phyloP scores from a whole-genome alignment of 2,329 filamentous ascomycete species.

The Fusarium sp. region DNA sequence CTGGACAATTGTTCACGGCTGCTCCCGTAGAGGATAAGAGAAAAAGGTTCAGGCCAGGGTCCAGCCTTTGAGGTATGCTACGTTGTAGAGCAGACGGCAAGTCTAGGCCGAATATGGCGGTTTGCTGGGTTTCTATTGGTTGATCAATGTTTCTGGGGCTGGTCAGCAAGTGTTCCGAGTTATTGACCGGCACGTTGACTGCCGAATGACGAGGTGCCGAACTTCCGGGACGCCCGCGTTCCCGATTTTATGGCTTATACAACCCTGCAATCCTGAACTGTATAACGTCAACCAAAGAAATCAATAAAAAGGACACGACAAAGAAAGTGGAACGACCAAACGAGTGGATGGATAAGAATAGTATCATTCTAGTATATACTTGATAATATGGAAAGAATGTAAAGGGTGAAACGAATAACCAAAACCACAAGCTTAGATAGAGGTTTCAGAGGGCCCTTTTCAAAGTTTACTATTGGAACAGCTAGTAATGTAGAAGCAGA shows the following conservation, averaged over 20 bases:
- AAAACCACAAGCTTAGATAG: conserved; percentile 57
- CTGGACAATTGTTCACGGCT: conserved; percentile 15
- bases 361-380: neutral
- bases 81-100: conserved; percentile 30
- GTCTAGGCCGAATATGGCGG: conserved; percentile 31
- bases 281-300: neutral
- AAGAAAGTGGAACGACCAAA: neutral
- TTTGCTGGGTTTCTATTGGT: conserved; percentile 32
- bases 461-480: conserved; percentile 64
- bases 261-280: conserved; percentile 15
- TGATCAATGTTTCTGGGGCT: neutral
- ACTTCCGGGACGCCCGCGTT: conserved; percentile 43
- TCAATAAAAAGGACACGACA: neutral
- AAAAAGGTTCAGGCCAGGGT: conserved; percentile 20
- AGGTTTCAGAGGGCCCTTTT: conserved; percentile 72
- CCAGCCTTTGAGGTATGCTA: neutral
- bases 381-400: conserved; percentile 55
- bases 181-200: conserved; percentile 40
- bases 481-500: conserved; percentile 67
- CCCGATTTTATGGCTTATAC: conserved; percentile 12
- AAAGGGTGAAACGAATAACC: conserved; percentile 73
- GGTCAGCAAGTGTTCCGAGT: conserved; percentile 28
- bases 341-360: neutral
- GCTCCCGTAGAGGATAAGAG: conserved; percentile 18
- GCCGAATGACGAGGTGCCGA: conserved; percentile 44